Evolutionary conservation across 148 eudicot genomes (phyloP).

Genomic region (Vaccinium darrowii): DNA sequence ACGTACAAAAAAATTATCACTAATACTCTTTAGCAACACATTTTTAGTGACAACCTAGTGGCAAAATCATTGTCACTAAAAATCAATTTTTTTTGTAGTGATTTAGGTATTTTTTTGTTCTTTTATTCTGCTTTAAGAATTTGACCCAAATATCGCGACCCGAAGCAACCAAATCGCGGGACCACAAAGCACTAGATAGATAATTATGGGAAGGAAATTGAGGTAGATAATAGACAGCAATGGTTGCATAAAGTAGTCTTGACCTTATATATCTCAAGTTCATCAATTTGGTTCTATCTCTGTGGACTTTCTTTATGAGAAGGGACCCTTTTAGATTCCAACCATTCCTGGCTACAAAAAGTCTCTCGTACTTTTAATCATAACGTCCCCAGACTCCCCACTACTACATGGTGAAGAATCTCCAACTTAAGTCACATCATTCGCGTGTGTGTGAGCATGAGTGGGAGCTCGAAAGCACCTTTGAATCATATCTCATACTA

Average conservation of each 20-base stretch:
- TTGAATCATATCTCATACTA: too few species aligned
- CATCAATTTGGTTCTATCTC: conserved; percentile 9
- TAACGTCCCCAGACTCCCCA: too few species aligned
- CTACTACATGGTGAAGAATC: not conserved
- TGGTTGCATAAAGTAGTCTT: not conserved
- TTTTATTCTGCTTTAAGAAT: too few species aligned
- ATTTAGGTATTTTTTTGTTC: too few species aligned
- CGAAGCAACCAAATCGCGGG: not conserved
- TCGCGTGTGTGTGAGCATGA: too few species aligned
- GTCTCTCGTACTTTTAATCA: too few species aligned
- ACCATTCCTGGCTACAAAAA: not conserved
- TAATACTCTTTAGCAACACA: too few species aligned
- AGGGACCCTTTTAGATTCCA: conserved; percentile 13
- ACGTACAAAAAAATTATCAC: too few species aligned
- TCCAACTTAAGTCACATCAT: not conserved
- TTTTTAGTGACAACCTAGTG: too few species aligned
- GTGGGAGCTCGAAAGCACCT: too few species aligned
- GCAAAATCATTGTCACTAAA: too few species aligned
- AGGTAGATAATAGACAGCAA: not conserved
- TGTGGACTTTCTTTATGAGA: not conserved
- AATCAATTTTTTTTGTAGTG: too few species aligned
- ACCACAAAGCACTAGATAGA: conserved; percentile 8
- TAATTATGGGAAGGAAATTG: not conserved
- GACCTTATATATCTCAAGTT: not conserved
- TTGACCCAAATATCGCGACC: not conserved